Evolutionary conservation across 2,329 filamentous ascomycete species (phyloP).

Genomic region (Pseudopithomyces maydicus): DNA sequence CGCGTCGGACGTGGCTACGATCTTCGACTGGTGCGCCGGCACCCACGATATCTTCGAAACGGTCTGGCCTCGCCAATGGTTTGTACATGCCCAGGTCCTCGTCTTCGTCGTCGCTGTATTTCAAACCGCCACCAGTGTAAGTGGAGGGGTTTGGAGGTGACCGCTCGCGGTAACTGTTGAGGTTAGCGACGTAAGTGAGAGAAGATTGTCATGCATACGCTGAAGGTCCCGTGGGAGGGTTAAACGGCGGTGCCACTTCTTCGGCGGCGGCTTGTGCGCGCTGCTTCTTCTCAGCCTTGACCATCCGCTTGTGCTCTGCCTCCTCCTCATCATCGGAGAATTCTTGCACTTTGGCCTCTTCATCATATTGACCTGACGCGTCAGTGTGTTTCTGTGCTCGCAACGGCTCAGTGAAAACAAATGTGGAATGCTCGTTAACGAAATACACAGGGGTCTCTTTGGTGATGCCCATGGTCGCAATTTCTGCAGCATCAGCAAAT

Average conservation of each 20-base stretch:
- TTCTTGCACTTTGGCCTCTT: conserved; percentile 90
- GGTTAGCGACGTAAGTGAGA: not conserved
- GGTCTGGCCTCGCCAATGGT: conserved; percentile 53
- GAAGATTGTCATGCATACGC: conserved; percentile 14
- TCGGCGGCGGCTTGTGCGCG: conserved; percentile 30
- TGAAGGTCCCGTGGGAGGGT: conserved; percentile 17
- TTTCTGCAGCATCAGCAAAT: conserved; percentile 71
- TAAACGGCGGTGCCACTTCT: conserved; percentile 27
- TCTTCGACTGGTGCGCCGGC: conserved; percentile 45
- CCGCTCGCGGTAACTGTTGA: not conserved
- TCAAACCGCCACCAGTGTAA: conserved; percentile 43
- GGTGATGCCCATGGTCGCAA: conserved; percentile 69
- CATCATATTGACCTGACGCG: conserved; percentile 92
- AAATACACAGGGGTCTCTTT: conserved; percentile 78
- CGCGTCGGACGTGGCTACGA: conserved; percentile 42
- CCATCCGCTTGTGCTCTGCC: conserved; percentile 68
- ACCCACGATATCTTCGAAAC: conserved; percentile 52
- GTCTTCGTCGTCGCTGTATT: conserved; percentile 52
- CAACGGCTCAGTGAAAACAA: conserved; percentile 84
- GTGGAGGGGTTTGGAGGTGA: conserved; percentile 24
- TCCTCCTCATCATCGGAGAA: conserved; percentile 98
- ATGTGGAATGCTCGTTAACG: conserved; percentile 75
- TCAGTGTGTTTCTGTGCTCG: conserved; percentile 85
- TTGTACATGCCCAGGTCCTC: conserved; percentile 54
- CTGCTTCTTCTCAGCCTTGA: conserved; percentile 64